phyloP scores from a whole-genome alignment of 1,284 basidiomycete genomes.

The Anthracocystis walkeri region DNA sequence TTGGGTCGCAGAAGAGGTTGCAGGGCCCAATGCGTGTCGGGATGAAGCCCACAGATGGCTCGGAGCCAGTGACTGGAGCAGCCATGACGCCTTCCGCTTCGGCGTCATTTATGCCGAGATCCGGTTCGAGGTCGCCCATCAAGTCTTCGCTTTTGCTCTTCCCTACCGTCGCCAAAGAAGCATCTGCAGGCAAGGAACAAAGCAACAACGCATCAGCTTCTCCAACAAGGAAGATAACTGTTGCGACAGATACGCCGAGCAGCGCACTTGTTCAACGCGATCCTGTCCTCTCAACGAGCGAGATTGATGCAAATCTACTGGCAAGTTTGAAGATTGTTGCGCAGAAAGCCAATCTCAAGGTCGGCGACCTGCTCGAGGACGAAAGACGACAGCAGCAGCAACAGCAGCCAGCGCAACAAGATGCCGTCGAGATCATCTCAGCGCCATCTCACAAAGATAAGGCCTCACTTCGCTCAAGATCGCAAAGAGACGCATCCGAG shows the following conservation, averaged over 20 bases:
- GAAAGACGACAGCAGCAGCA: conserved; percentile 5
- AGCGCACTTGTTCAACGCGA: background rate
- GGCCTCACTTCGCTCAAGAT: background rate
- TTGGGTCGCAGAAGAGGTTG: conserved; percentile 12
- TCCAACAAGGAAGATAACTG: background rate
- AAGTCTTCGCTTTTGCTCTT: conserved; percentile 40
- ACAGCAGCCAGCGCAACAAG: background rate
- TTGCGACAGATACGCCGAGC: background rate
- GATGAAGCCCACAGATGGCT: background rate
- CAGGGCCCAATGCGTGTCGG: conserved; percentile 9
- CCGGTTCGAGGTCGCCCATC: conserved; percentile 32
- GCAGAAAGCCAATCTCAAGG: conserved; percentile 44
- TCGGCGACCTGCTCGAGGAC: conserved; percentile 25
- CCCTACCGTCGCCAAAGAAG: background rate
- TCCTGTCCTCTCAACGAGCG: conserved; percentile 18
- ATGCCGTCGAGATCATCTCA: background rate
- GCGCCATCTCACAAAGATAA: background rate
- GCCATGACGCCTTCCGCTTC: conserved; percentile 3
- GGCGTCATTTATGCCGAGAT: conserved; percentile 6
- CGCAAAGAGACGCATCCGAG: conserved; percentile 18
- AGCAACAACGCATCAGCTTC: background rate
- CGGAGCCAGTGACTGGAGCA: background rate
- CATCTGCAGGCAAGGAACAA: background rate
- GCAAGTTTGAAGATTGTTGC: conserved; percentile 42
- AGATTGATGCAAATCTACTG: conserved; percentile 40